Percentiles rank a stretch among this genome's conserved stretches.
These are phyloP conservation scores for Geotrichum siamense DNA, from an alignment of 1,139 yeast genomes.

Conservation along the genomic window DNA sequence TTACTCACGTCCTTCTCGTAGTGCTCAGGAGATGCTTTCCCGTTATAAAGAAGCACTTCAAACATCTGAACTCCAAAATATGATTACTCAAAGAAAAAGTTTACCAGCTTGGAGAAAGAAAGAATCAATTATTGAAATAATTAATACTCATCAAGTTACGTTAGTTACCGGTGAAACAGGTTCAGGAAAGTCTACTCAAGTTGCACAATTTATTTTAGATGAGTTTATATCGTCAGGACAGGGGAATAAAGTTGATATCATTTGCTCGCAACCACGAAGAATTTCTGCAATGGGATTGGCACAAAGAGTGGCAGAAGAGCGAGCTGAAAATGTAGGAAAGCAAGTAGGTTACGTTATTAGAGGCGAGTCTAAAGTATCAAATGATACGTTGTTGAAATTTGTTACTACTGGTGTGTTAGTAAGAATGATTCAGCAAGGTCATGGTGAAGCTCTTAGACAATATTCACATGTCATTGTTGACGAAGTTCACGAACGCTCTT, in stretches of 20 bases:
- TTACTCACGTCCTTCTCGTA: constrained; percentile 5
- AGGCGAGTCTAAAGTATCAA: constrained; percentile 70
- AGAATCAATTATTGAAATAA: constrained; percentile 47
- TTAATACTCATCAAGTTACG: constrained; percentile 56
- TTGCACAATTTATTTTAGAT: constrained; percentile 83
- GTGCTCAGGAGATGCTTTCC: constrained; percentile 5
- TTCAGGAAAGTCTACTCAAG: constrained; percentile 89
- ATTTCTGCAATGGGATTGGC: constrained; percentile 93
- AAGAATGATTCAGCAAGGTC: constrained; percentile 61
- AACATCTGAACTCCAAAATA: constrained; percentile 20
- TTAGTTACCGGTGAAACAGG: constrained; percentile 96
- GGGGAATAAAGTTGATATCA: constrained; percentile 49
- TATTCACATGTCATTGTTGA: constrained; percentile 72
- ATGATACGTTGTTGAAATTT: constrained; percentile 65
- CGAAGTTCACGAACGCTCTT: constrained; percentile 93
- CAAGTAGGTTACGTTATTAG: constrained; percentile 87
- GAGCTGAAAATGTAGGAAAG: constrained; percentile 58
- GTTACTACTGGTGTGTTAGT: constrained; percentile 90
- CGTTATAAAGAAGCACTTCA: constrained; percentile 4
- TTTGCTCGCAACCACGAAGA: constrained; percentile 94
- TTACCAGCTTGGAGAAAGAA: constrained; percentile 83
- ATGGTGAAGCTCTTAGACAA: constrained; percentile 40
- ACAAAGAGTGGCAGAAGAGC: constrained; percentile 82
- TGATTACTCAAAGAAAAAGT: constrained; percentile 42
- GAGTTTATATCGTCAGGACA: constrained; percentile 35